Evolutionary conservation across 306 rosid genomes (phyloP), one percentile per base, ranked within the genome.

Genomic region (Hylodesmum podocarpum): DNA sequence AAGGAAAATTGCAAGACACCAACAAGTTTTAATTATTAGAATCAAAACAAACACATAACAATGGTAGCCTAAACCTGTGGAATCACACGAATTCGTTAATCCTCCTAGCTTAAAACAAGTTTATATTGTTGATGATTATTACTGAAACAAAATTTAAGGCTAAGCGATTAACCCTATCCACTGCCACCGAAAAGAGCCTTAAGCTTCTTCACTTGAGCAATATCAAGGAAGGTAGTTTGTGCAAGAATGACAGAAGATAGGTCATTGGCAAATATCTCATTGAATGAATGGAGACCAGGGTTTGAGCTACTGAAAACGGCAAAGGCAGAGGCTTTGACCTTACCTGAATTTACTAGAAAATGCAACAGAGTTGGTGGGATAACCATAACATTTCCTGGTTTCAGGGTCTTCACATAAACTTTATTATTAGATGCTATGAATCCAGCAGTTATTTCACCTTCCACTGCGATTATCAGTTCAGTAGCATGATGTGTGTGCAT

Each of bases 121-220:
- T n/a, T n/a, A n/a, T n/a, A n/a, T n/a, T n/a, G n/a, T n/a, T n/a
- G n/a, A n/a, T n/a, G n/a, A n/a, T n/a, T n/a, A n/a, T n/a, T n/a
- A n/a, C n/a, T n/a, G n/a, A n/a, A n/a, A n/a, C n/a, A n/a, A n/a
- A n/a, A n/a, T n/a, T n/a, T n/a, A n/a, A n/a, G n/a, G n/a, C n/a
- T 29, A 29, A 29, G 34, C 3, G 2, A 29, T 2, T 29, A 57
- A 4, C 0, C 8, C 66, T 73, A 73, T 9, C 57, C 57, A 4
- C 31, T 73, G 3, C 97, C 92, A n/a, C 97, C 97, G 51, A 91
- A 93, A 76, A 84, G 80, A 16, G 57, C 83, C 88, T 91, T 91
- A 12, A 91, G 87, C 89, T 91, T 91, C 73, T 63, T 83, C 4
- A 91, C 82, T 64, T 70, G 81, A 9, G 82, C 89, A 59, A n/a